These are phyloP conservation scores for Kwoniella botswanensis DNA, from an alignment of 768 basidiomycete genomes.

Conservation along the genomic window DNA sequence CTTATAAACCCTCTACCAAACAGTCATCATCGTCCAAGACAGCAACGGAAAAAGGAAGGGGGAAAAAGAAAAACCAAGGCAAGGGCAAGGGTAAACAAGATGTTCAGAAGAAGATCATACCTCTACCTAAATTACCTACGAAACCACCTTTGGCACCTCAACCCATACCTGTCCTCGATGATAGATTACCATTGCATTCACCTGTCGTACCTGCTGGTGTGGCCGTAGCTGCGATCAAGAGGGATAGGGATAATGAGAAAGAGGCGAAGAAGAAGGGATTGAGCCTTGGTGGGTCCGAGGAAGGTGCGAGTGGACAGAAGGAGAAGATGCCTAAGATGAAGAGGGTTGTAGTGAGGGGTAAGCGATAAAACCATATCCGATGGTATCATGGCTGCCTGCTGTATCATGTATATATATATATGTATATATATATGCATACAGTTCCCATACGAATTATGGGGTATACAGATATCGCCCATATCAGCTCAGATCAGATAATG, in stretches of 20 bases:
- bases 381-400: neutral
- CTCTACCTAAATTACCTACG: conserved; percentile 60
- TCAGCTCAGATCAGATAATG: neutral
- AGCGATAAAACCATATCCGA: conserved; percentile 38
- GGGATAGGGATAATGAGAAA: conserved; percentile 73
- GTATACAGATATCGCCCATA: neutral
- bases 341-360: conserved; percentile 56
- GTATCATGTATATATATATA: neutral
- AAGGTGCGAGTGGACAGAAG: conserved; percentile 28
- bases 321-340: conserved; percentile 55
- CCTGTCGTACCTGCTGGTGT: conserved; percentile 77
- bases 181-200: conserved; percentile 77
- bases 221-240: conserved; percentile 80
- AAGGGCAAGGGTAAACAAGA: conserved; percentile 8
- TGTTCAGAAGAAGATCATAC: conserved; percentile 3
- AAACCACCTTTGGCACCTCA: conserved; percentile 75
- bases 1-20: conserved; percentile 13
- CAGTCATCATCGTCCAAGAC: neutral
- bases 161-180: conserved; percentile 73
- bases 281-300: conserved; percentile 29
- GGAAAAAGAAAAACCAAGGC: neutral
- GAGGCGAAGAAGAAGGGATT: conserved; percentile 59
- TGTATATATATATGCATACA: no score
- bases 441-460: no score
- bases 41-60: neutral